These are phyloP conservation scores for Eimeria nieschulzi DNA, from an alignment of 169 alveolate genomes.

Conservation along the genomic window DNA sequence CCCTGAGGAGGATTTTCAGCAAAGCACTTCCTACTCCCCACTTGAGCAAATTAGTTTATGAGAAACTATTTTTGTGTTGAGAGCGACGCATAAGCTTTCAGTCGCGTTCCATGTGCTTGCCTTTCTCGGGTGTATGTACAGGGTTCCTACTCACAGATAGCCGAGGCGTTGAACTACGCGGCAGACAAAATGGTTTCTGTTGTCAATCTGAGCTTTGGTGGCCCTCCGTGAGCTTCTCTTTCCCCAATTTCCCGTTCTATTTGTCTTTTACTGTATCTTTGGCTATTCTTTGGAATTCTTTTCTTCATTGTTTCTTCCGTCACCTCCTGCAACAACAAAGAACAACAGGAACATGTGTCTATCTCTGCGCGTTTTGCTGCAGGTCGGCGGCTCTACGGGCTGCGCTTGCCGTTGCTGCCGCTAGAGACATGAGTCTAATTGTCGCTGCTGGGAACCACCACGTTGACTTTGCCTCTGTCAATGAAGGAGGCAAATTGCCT, in stretches of 20 bases:
- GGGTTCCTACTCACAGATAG: constrained; percentile 68
- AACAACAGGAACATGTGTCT: not conserved
- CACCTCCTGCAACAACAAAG: not conserved
- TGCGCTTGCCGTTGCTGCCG: constrained; percentile 17
- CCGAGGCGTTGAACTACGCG: constrained; percentile 73
- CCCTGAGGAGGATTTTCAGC: too few relatives aligned
- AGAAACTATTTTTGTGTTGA: too few relatives aligned
- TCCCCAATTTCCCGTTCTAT: not conserved
- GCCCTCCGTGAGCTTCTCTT: constrained; percentile 59
- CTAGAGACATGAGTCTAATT: constrained; percentile 27
- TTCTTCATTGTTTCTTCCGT: not conserved
- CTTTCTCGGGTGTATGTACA: not conserved
- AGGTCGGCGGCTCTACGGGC: constrained; percentile 41
- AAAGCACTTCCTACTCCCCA: too few relatives aligned
- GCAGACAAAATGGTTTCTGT: constrained; percentile 67
- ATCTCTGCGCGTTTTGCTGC: not conserved
- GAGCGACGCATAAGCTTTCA: too few relatives aligned
- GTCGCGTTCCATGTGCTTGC: not conserved
- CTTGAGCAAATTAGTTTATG: too few relatives aligned
- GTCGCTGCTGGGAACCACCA: constrained; percentile 72
- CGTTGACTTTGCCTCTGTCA: constrained; percentile 22
- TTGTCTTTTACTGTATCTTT: not conserved
- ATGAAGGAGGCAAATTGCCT: not conserved
- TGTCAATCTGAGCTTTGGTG: constrained; percentile 63
- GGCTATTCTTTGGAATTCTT: not conserved